These are phyloP conservation scores for Prunus yedoensis DNA, from an alignment of 331 rosid genomes.

Conservation along the genomic window DNA sequence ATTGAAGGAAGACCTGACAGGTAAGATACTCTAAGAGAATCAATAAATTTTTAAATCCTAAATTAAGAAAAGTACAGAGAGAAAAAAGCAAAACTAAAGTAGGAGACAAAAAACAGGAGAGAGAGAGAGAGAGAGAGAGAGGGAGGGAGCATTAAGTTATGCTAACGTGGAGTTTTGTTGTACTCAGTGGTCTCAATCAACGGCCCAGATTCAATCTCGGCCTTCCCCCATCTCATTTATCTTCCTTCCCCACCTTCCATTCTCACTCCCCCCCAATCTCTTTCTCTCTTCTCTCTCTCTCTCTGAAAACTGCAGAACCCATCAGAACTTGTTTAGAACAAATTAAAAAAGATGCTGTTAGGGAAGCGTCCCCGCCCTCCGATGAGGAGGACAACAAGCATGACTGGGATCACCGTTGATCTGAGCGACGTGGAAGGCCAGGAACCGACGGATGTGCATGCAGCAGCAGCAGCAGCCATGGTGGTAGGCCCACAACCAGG, in stretches of 20 bases:
- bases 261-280: slow-evolving; percentile 5
- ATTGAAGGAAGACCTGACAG: neutral
- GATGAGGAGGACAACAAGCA: slow-evolving; percentile 67
- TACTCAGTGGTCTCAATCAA: slow-evolving; percentile 39
- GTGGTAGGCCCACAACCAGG: neutral
- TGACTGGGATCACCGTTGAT: slow-evolving; percentile 55
- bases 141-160: neutral
- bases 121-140: neutral
- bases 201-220: slow-evolving; percentile 50
- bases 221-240: slow-evolving; percentile 37
- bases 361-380: slow-evolving; percentile 65
- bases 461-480: neutral
- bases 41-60: neutral
- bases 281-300: neutral
- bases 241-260: slow-evolving; percentile 37
- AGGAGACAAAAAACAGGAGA: neutral
- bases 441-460: slow-evolving; percentile 19
- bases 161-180: slow-evolving; percentile 42
- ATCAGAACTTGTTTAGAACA: neutral
- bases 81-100: neutral
- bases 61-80: neutral
- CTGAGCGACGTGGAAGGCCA: slow-evolving; percentile 21
- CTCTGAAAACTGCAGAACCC: neutral
- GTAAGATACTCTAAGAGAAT: neutral
- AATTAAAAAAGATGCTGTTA: slow-evolving; percentile 37